Percentiles rank a stretch among this genome's conserved stretches.
Evolutionary conservation across 1,139 yeast species (phyloP).

Genomic region (Lodderomyces beijingensis): DNA sequence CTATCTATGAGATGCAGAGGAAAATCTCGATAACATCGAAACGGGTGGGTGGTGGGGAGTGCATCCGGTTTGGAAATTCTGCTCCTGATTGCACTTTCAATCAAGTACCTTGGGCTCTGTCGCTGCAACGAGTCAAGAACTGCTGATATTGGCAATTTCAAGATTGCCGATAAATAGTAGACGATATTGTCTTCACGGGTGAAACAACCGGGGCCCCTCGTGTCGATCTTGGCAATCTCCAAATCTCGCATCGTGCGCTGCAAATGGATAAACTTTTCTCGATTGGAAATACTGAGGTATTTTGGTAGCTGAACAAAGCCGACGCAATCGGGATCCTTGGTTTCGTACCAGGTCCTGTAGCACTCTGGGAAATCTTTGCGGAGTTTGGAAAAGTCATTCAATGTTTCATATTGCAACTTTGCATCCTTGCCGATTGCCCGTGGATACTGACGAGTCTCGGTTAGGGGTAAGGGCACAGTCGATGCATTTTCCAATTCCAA

Average conservation of each 20-base stretch:
- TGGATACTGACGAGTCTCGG: too few relatives aligned
- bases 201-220: background rate
- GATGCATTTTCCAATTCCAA: too few relatives aligned
- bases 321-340: conserved; percentile 4
- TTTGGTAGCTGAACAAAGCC: conserved; percentile 5
- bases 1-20: too few relatives aligned
- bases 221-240: background rate
- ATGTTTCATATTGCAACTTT: background rate
- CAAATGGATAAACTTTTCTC: background rate
- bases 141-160: background rate
- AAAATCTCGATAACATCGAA: too few relatives aligned
- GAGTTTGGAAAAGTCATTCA: background rate
- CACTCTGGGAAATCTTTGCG: background rate
- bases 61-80: too few relatives aligned
- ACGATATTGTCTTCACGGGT: background rate
- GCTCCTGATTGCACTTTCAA: too few relatives aligned
- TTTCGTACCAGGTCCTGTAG: background rate
- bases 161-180: background rate
- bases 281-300: background rate
- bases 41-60: too few relatives aligned
- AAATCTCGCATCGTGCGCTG: background rate
- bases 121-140: background rate
- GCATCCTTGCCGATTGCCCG: too few relatives aligned
- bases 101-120: too few relatives aligned
- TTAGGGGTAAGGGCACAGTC: too few relatives aligned